These are phyloP conservation scores for Haberlea rhodopensis DNA, from an alignment of 257 asterid genomes.

Conservation along the genomic window DNA sequence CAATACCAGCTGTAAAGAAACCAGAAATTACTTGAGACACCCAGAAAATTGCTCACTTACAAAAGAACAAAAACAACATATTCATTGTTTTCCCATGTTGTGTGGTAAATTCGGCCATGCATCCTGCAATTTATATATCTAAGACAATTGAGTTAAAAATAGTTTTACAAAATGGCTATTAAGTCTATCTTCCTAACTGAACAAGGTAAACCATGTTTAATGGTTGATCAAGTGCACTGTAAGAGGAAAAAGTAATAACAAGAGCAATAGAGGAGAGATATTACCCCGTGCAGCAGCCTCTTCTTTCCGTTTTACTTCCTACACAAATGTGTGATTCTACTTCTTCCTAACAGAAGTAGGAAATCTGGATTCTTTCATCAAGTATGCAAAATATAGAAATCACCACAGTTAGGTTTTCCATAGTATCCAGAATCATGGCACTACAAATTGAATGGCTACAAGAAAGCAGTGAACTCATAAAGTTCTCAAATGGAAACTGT, in stretches of 20 bases:
- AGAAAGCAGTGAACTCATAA: not conserved
- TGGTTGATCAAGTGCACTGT: conserved; percentile 9
- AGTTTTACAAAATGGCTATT: not conserved
- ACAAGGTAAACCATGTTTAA: conserved; percentile 9
- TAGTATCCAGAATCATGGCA: not conserved
- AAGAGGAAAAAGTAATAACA: conserved; percentile 5
- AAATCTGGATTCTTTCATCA: not conserved
- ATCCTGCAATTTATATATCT: not conserved
- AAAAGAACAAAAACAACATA: conserved; percentile 8
- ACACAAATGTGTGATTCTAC: conserved; percentile 2
- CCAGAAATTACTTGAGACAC: conserved; percentile 13
- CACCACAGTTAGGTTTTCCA: not conserved
- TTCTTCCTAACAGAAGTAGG: not conserved
- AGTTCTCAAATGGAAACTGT: not conserved
- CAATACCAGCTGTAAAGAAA: conserved; percentile 52
- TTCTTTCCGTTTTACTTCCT: conserved; percentile 79
- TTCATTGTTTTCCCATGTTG: conserved; percentile 1
- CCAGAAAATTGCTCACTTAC: conserved; percentile 8
- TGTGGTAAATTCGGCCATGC: not conserved
- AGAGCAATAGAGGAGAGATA: conserved; percentile 19
- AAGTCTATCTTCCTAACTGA: not conserved
- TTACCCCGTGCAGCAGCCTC: conserved; percentile 93
- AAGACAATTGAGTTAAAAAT: not conserved
- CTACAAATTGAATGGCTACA: not conserved
- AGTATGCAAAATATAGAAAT: not conserved